These are phyloP conservation scores for Lasiosphaeris hirsuta DNA, from an alignment of 495 filamentous ascomycete species.

Conservation along the genomic window DNA sequence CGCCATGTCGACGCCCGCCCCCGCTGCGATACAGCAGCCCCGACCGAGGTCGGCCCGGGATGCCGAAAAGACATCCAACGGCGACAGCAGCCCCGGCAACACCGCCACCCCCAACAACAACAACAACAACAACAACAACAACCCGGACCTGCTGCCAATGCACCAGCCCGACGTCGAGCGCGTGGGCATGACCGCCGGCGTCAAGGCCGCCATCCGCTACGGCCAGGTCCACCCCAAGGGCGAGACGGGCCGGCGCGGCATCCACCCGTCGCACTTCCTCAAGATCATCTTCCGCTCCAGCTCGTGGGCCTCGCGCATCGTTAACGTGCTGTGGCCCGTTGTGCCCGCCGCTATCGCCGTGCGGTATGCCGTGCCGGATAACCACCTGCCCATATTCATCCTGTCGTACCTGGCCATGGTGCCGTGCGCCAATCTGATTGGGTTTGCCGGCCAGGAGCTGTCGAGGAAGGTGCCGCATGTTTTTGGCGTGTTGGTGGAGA, in stretches of 20 bases:
- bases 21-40: neutral
- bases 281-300: constrained; percentile 42
- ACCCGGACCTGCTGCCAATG: neutral
- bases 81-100: neutral
- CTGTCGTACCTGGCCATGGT: constrained; percentile 65
- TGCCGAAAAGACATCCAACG: neutral
- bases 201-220: constrained; percentile 9
- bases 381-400: constrained; percentile 44
- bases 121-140: constrained; percentile 7
- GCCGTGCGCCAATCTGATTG: constrained; percentile 81
- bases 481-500: constrained; percentile 72
- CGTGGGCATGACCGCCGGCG: neutral
- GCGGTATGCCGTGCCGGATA: constrained; percentile 40
- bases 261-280: constrained; percentile 43
- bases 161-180: neutral
- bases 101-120: neutral
- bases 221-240: constrained; percentile 27
- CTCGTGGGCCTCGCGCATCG: constrained; percentile 35
- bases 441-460: constrained; percentile 79
- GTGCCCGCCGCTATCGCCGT: constrained; percentile 51
- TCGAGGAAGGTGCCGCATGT: constrained; percentile 77
- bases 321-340: constrained; percentile 54
- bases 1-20: neutral
- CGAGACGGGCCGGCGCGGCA: constrained; percentile 43
- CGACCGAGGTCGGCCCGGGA: neutral